phyloP scores from a whole-genome alignment of 2,329 filamentous ascomycete genomes.

The Ophiostoma novo-ulmi region DNA sequence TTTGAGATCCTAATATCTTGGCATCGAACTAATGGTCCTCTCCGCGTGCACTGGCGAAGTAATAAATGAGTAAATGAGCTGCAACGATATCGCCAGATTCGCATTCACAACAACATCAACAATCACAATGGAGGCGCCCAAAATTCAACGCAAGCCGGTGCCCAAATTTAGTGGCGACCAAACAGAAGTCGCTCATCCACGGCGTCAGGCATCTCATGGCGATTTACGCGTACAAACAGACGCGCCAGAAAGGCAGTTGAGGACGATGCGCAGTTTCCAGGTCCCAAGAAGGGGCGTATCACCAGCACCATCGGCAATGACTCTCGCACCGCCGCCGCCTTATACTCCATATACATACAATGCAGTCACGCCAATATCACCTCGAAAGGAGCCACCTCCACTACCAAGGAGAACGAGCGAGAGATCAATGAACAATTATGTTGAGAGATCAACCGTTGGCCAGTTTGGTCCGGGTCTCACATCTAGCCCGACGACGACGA shows the following conservation, averaged over 20 bases:
- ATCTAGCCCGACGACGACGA: neutral
- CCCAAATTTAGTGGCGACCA: too few species aligned
- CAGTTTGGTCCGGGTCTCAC: neutral
- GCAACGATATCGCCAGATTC: neutral
- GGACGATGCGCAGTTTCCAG: neutral
- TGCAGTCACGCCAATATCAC: neutral
- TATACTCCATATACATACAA: neutral
- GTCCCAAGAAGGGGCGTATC: neutral
- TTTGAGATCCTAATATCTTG: constrained; percentile 2
- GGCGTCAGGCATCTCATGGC: neutral
- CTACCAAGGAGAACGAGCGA: constrained; percentile 1
- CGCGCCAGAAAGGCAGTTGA: neutral
- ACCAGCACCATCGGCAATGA: constrained; percentile 2
- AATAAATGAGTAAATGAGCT: too few species aligned
- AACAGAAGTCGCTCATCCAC: neutral
- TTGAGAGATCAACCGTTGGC: neutral
- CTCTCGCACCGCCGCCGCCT: neutral
- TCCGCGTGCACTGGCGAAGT: neutral
- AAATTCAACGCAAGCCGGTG: constrained; percentile 12
- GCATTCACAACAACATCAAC: neutral
- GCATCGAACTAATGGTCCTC: neutral
- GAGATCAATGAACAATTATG: neutral
- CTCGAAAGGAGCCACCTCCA: neutral
- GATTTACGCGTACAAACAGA: neutral
- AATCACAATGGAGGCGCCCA: neutral